Base-by-base conservation (phyloP, 148 eudicot genomes). In the Pouteria glomerata region DNA sequence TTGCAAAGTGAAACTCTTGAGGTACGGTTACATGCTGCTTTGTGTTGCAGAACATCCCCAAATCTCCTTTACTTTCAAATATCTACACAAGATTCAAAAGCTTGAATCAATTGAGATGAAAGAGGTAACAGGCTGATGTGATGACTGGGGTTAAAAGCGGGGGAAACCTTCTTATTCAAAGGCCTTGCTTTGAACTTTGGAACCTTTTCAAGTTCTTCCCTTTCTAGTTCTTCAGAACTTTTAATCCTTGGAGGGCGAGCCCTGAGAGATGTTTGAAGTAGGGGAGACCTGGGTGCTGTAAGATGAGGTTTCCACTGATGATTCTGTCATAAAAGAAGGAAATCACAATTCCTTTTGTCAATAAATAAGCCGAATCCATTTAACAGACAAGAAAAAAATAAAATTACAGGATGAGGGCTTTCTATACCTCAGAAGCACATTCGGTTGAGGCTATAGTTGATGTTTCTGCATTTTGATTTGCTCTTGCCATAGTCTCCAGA, bases 101-200 rank as follows among this genome's bases (percentile, higher is more conserved):
- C 12, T 27, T 7, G 5, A 8, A 30, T 19, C 47, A 48, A 29
- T 52, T 53, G 51, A 73, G 33, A 66, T 18, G 48, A 10, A 24
- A 24, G 41, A 26, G 14, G 31, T 27, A 74, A 23, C 15, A 16
- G 0, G 33, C 63, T 16, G 2, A 58, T 8, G 19, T 14, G 29
- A 39, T 44, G 58, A 5, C 61, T 60, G n/a, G n/a, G n/a, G 29
- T 29, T 16, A 31, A 39, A 45, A 23, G 42, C 58, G 41, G 26
- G 14, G 3, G 4, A 12, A 79, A 96, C 99, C 94, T 90, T 96
- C 77, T 78, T 90, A 76, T 90, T 96, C 80, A 92, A 77, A 79
- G 97, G 97, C 66, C 89, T 89, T 75, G 99, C 99, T 84, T 92
- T 91, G 82, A 95, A 95, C 69, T 84, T 87, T 0, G 97, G 96